phyloP scores from a whole-genome alignment of 257 asterid genomes.

The Gentiana macrophylla region DNA sequence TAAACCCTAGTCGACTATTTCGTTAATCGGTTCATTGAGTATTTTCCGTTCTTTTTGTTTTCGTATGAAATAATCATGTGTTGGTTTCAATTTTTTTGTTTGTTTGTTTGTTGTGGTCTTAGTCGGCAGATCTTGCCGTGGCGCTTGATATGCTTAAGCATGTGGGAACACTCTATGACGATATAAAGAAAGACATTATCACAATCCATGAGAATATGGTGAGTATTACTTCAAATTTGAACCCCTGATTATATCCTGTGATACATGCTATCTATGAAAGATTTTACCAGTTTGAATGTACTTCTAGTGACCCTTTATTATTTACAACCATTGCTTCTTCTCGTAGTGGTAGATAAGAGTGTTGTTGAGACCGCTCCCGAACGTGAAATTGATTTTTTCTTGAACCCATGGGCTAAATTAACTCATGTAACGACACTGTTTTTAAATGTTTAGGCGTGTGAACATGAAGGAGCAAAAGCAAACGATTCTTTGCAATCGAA shows the following conservation, averaged over 20 bases:
- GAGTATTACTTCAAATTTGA: slow-evolving; percentile 8
- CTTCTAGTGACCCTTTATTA: background rate
- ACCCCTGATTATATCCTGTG: background rate
- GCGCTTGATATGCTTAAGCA: slow-evolving; percentile 58
- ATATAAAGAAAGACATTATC: slow-evolving; percentile 65
- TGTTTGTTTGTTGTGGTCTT: background rate
- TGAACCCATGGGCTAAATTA: too few relatives aligned
- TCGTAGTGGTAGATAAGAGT: too few relatives aligned
- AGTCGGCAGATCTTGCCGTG: slow-evolving; percentile 39
- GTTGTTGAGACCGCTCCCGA: too few relatives aligned
- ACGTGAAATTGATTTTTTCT: too few relatives aligned
- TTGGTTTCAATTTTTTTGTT: background rate
- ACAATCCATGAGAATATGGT: slow-evolving; percentile 69
- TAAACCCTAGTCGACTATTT: background rate
- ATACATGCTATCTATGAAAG: background rate
- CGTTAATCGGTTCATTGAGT: too few relatives aligned
- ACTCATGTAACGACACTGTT: too few relatives aligned
- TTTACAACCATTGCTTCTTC: too few relatives aligned
- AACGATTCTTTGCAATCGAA: slow-evolving; percentile 59
- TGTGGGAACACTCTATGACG: slow-evolving; percentile 73
- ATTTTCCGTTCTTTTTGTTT: background rate
- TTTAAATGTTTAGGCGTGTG: slow-evolving; percentile 30
- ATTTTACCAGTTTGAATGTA: background rate
- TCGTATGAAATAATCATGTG: background rate
- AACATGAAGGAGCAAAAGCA: slow-evolving; percentile 64